Evolutionary conservation across 2,329 filamentous ascomycete genomes (phyloP).

Genomic region (Penicillium sp.): DNA sequence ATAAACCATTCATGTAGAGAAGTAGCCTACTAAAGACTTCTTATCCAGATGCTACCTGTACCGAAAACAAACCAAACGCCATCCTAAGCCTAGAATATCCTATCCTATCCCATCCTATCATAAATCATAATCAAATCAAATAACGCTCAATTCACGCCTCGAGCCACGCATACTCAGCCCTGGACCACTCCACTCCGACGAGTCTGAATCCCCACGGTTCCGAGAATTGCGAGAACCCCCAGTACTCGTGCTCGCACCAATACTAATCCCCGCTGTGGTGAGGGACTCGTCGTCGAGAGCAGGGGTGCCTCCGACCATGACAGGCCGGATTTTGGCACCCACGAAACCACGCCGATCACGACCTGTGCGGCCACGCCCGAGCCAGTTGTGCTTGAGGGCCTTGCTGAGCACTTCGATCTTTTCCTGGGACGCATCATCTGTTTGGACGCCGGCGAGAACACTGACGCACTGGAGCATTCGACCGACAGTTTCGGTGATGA

Average conservation of each 20-base stretch:
- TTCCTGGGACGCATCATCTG: constrained; percentile 65
- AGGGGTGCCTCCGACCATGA: constrained; percentile 25
- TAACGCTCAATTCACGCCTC: constrained; percentile 30
- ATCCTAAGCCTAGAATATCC: background rate
- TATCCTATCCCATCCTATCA: background rate
- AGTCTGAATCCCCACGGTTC: constrained; percentile 19
- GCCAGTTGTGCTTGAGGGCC: constrained; percentile 93
- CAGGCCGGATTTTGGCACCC: constrained; percentile 53
- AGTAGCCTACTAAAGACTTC: background rate
- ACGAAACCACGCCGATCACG: constrained; percentile 87
- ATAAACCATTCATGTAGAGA: background rate
- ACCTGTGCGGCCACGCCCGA: constrained; percentile 82
- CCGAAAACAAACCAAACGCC: background rate
- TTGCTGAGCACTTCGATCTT: constrained; percentile 80
- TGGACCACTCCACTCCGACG: constrained; percentile 23
- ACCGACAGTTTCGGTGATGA: constrained; percentile 89
- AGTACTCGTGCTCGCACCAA: constrained; percentile 23
- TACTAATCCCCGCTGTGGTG: constrained; percentile 21
- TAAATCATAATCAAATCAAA: constrained; percentile 13
- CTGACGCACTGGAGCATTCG: constrained; percentile 95
- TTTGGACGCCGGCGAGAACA: constrained; percentile 73
- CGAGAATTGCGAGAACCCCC: constrained; percentile 18
- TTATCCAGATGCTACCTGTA: background rate
- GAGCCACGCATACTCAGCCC: constrained; percentile 21
- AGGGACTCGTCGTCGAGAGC: constrained; percentile 26